phyloP scores from a whole-genome alignment of 2,329 filamentous ascomycete genomes.

The Apiospora hydei region DNA sequence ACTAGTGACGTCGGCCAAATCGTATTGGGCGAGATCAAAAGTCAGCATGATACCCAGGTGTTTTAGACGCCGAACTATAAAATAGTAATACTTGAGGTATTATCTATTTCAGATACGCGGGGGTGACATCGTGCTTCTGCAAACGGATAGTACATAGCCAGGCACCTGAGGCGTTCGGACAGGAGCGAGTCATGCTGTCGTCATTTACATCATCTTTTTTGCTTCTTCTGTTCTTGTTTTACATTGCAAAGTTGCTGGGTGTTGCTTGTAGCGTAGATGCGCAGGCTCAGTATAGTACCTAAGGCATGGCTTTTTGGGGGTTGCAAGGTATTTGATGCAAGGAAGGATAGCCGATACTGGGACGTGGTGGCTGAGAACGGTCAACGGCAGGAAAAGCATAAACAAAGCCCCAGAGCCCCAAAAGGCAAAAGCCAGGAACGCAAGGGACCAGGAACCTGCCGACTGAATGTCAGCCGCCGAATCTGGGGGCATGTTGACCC shows the following conservation, averaged over 20 bases:
- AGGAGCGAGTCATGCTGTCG: neutral
- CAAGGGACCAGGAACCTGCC: neutral
- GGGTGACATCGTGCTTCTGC: neutral
- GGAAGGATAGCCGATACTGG: neutral
- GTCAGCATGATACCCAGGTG: neutral
- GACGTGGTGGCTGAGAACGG: slow-evolving; percentile 2
- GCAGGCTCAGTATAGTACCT: neutral
- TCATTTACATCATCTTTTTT: neutral
- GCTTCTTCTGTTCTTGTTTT: neutral
- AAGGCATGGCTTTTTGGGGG: neutral
- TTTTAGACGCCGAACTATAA: neutral
- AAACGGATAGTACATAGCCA: neutral
- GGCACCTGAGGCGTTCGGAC: neutral
- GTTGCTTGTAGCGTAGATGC: neutral
- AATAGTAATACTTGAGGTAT: neutral
- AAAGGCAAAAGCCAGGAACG: neutral
- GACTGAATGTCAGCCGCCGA: neutral
- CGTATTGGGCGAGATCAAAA: neutral
- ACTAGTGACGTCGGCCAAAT: neutral
- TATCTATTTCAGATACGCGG: slow-evolving; percentile 20
- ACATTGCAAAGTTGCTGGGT: neutral
- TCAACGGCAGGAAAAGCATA: neutral
- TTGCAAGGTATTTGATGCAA: neutral
- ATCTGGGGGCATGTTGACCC: neutral
- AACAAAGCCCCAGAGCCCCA: neutral